Evolutionary conservation across 2,329 filamentous ascomycete genomes (phyloP), one percentile per base, ranked within the genome.

Genomic region (Penicillium sp.): DNA sequence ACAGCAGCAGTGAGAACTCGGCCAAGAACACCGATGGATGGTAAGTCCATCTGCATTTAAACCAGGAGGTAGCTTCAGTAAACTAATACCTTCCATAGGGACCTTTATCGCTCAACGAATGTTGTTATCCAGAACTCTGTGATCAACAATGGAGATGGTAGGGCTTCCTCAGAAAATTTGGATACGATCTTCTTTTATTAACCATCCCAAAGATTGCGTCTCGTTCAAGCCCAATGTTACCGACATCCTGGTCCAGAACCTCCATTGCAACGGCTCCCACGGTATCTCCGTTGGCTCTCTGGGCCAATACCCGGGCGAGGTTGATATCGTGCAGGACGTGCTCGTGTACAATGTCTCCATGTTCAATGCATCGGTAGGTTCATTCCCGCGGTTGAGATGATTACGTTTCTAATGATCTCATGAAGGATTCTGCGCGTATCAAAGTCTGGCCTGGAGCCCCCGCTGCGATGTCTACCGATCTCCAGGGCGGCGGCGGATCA

Each of bases 201-300:
- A 64, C 47, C 40, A 9, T 59, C 22, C 43, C 29, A 2, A 22
- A 76, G 82, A 90, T 68, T 90, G 88, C 58, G 85, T 90, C 13
- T 86, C 85, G 0, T 89, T 90, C 79, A 90, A 90, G 72, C 87
- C 87, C 18, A 90, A 89, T 69, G 85, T 81, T 63, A 89, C 85
- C 42, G 81, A 88, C 60, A 82, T 89, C 8, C 70, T 89, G 4
- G 81, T 89, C 5, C 86, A 89, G 68, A 85, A 86, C 59, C 74
- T 90, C 4, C 74, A 78, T 57, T 90, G 87, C 73, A 87, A 86
- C 64, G 86, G 86, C 34, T 88, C 85, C 3, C 87, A 90, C 65
- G 88, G 88, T 38, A 89, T 90, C 61, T 86, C 82, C 10, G 85
- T 89, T n/a, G 88, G 88, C 8, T 88, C 85, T 0, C 75, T 90